A percentile compares a stretch with the other conserved stretches of the same genome.
These are phyloP conservation scores for Platanthera guangdongensis DNA, from an alignment of 106 monocot genomes.

Conservation along the genomic window DNA sequence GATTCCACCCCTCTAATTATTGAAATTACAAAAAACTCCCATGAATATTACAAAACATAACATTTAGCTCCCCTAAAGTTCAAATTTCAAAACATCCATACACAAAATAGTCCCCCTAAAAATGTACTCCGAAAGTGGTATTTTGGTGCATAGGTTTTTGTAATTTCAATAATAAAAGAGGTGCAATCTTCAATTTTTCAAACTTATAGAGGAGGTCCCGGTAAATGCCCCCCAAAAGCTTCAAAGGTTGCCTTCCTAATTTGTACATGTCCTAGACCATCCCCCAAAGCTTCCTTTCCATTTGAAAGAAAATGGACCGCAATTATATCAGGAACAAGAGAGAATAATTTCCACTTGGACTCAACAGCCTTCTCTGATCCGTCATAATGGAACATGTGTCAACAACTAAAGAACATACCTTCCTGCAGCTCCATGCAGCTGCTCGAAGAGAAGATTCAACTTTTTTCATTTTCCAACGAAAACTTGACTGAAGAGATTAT, in stretches of 20 bases:
- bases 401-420: background rate
- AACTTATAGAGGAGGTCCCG: too few species aligned
- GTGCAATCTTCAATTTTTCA: too few species aligned
- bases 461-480: background rate
- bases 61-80: too few species aligned
- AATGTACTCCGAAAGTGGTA: too few species aligned
- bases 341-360: conserved; percentile 7
- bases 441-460: background rate
- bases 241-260: background rate
- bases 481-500: background rate
- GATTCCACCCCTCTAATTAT: too few species aligned
- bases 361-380: conserved; percentile 1
- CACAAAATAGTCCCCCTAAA: too few species aligned
- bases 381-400: background rate
- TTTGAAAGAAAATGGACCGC: background rate
- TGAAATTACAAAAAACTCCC: too few species aligned
- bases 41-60: too few species aligned
- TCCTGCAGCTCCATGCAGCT: conserved; percentile 6
- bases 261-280: background rate
- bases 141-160: too few species aligned
- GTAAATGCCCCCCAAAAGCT: background rate
- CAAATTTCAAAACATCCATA: too few species aligned
- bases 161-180: too few species aligned
- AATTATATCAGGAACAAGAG: conserved; percentile 11
- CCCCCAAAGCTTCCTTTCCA: background rate